phyloP scores from a whole-genome alignment of 2,329 filamentous ascomycete species.

The Ascochyta viciae-villosae region DNA sequence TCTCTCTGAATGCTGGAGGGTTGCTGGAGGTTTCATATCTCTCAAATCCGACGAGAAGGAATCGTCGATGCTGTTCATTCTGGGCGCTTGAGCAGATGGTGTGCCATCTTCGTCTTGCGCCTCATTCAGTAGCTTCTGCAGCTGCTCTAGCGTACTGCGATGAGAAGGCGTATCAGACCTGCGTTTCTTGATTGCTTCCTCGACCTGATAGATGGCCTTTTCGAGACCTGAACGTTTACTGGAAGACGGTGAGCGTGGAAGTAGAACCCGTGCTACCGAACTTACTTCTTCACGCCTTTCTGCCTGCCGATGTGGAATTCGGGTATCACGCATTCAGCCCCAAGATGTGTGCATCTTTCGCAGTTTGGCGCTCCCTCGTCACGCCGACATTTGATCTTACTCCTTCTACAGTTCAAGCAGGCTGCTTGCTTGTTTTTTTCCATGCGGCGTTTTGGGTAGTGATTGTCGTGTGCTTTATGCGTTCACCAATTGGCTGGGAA shows the following conservation, averaged over 20 bases:
- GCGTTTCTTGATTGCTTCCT: constrained; percentile 63
- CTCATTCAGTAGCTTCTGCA: constrained; percentile 60
- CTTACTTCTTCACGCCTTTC: constrained; percentile 79
- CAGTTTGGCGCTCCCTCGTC: constrained; percentile 63
- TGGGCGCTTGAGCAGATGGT: not conserved
- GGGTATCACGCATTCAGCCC: constrained; percentile 69
- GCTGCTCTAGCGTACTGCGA: constrained; percentile 36
- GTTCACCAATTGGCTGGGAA: constrained; percentile 7
- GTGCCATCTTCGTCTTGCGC: constrained; percentile 47
- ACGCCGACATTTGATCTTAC: constrained; percentile 68
- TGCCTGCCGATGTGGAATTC: constrained; percentile 74
- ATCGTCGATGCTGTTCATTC: constrained; percentile 4
- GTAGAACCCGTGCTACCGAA: not conserved
- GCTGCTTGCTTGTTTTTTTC: constrained; percentile 55
- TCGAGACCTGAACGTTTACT: constrained; percentile 78
- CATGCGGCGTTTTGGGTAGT: constrained; percentile 5
- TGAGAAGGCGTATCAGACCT: constrained; percentile 33
- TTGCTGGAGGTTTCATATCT: constrained; percentile 23
- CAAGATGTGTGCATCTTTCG: constrained; percentile 66
- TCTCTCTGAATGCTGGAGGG: constrained; percentile 26
- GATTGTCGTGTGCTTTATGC: constrained; percentile 1
- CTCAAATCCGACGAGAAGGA: constrained; percentile 6
- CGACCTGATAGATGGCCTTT: constrained; percentile 76
- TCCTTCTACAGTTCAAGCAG: constrained; percentile 69
- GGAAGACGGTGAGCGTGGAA: constrained; percentile 7